These are phyloP conservation scores for Deinandra increscens DNA, from an alignment of 129 eudicot genomes.

Conservation along the genomic window DNA sequence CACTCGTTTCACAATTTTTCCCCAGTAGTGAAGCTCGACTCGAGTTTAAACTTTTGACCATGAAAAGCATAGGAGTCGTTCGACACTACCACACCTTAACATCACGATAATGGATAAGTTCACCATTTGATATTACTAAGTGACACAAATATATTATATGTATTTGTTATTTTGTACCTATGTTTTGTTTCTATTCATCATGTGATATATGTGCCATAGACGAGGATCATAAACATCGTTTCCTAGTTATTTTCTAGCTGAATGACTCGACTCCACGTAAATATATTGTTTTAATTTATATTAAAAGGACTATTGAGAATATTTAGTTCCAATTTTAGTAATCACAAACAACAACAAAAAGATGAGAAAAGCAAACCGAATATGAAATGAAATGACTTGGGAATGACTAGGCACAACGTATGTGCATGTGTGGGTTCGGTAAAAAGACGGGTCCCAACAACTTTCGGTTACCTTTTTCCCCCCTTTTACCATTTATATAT, in stretches of 20 bases:
- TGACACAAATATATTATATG: no score
- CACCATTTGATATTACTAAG: no score
- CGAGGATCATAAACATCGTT: neutral
- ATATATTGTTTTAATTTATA: neutral
- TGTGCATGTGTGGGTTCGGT: slow-evolving; percentile 10
- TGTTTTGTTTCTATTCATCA: neutral
- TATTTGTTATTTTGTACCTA: no score
- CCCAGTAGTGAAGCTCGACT: no score
- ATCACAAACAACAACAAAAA: neutral
- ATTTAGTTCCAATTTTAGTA: slow-evolving; percentile 10
- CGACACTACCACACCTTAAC: no score
- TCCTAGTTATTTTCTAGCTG: neutral
- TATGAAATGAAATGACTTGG: slow-evolving; percentile 21
- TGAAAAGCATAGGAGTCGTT: no score
- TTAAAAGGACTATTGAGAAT: neutral
- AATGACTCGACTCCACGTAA: slow-evolving; percentile 21
- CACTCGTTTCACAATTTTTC: no score
- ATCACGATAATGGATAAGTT: no score
- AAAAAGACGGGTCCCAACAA: slow-evolving; percentile 16
- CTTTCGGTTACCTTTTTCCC: slow-evolving; percentile 16
- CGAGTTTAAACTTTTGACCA: no score
- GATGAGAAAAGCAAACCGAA: slow-evolving; percentile 4
- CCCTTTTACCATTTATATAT: neutral
- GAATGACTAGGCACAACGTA: slow-evolving; percentile 18
- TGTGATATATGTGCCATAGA: neutral